Evolutionary conservation across 108 stramenopile genomes (phyloP).

Genomic region (Conticribra weissflogii): DNA sequence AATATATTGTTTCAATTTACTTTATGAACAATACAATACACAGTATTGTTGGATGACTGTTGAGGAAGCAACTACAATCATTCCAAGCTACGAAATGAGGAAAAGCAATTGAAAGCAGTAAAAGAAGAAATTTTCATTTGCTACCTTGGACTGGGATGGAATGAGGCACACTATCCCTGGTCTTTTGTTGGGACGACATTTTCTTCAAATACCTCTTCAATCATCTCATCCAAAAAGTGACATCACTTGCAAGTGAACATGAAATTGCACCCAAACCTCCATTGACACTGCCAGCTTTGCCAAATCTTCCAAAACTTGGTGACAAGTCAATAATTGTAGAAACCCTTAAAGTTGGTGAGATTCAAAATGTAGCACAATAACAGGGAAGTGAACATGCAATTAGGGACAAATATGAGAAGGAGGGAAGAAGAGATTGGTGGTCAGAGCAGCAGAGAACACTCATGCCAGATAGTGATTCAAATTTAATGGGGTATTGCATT

Average conservation of each 20-base stretch:
- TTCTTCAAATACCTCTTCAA: constrained; percentile 1
- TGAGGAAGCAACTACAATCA: neutral
- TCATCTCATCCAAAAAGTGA: neutral
- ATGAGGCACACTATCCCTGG: constrained; percentile 13
- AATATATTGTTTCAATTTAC: neutral
- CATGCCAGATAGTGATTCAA: constrained; percentile 8
- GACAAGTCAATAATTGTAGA: no score
- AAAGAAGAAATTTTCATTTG: constrained; percentile 9
- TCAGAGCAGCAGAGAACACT: no score
- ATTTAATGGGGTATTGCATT: constrained; percentile 1
- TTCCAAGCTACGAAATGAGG: neutral
- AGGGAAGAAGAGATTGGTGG: neutral
- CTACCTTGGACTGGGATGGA: constrained; percentile 3
- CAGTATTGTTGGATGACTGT: constrained; percentile 4
- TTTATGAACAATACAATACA: constrained; percentile 3
- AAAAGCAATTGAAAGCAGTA: neutral
- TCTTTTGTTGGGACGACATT: neutral
- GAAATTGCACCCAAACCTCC: no score
- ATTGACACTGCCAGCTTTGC: no score
- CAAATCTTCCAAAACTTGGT: no score
- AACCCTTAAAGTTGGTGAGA: no score
- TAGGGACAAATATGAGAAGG: neutral
- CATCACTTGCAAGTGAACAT: neutral
- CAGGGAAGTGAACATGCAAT: no score
- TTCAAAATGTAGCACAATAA: no score